Percentiles rank a stretch among this genome's conserved stretches.
phyloP scores from a whole-genome alignment of 2,329 filamentous ascomycete species.

The Fusarium sp. region DNA sequence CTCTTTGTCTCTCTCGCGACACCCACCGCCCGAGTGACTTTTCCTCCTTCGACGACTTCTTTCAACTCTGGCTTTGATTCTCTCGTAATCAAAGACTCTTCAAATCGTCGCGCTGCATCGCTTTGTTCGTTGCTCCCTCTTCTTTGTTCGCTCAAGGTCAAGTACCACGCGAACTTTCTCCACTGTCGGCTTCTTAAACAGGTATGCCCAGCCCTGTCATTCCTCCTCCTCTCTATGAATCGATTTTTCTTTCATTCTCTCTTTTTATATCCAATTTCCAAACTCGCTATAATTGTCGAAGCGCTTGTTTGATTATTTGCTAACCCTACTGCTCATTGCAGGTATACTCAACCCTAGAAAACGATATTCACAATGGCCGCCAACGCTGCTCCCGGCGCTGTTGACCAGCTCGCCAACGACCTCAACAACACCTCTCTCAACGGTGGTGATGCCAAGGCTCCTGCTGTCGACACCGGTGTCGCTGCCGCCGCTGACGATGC shows the following conservation, averaged over 20 bases:
- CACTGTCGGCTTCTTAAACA: constrained; percentile 35
- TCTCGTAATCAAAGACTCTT: constrained; percentile 39
- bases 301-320: constrained; percentile 15
- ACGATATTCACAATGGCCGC: constrained; percentile 64
- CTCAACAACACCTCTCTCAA: constrained; percentile 77
- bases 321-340: constrained; percentile 26
- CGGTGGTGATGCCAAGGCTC: constrained; percentile 71
- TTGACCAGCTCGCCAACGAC: constrained; percentile 84
- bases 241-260: not conserved
- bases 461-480: constrained; percentile 80
- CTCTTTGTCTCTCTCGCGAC: constrained; percentile 45
- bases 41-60: constrained; percentile 24
- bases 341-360: constrained; percentile 30
- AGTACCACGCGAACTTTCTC: constrained; percentile 41
- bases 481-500: constrained; percentile 63
- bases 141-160: constrained; percentile 43
- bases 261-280: not conserved
- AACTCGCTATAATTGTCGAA: constrained; percentile 4
- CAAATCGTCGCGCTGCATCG: constrained; percentile 34
- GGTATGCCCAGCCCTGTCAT: constrained; percentile 22
- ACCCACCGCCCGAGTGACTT: constrained; percentile 44
- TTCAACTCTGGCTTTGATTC: constrained; percentile 37
- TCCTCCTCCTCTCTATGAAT: constrained; percentile 12
- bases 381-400: constrained; percentile 66
- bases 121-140: constrained; percentile 44